Evolutionary conservation across 108 stramenopile genomes (phyloP).

Genomic region (Cyclotella kingstonii): DNA sequence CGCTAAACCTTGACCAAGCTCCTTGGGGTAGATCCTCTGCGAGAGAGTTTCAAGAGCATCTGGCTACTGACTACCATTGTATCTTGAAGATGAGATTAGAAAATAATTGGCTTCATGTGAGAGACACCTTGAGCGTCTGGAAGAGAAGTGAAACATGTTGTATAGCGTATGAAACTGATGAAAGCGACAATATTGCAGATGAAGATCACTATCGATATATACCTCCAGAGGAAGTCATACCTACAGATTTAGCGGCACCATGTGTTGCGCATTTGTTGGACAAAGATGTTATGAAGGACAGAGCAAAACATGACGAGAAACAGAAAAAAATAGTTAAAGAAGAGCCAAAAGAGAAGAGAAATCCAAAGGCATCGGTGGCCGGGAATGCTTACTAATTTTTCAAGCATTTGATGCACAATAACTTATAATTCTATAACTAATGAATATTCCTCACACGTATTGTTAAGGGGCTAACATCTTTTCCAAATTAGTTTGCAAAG

Average conservation of each 20-base stretch:
- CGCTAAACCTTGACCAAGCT: slow-evolving; percentile 69
- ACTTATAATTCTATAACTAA: neutral
- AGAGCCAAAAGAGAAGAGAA: neutral
- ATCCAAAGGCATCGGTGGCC: neutral
- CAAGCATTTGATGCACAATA: neutral
- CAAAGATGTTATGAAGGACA: neutral
- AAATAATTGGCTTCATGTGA: slow-evolving; percentile 81
- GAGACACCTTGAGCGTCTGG: slow-evolving; percentile 82
- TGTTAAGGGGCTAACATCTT: slow-evolving; percentile 15
- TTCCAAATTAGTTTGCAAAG: slow-evolving; percentile 17
- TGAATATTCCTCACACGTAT: neutral
- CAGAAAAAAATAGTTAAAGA: neutral
- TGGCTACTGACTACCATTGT: slow-evolving; percentile 83
- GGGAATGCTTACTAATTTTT: slow-evolving; percentile 28
- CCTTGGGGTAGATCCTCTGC: slow-evolving; percentile 86
- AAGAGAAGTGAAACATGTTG: slow-evolving; percentile 70
- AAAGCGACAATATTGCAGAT: slow-evolving; percentile 53
- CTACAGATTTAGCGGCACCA: slow-evolving; percentile 55
- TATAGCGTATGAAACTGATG: slow-evolving; percentile 68
- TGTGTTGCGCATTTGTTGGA: slow-evolving; percentile 46
- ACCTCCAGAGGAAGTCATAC: slow-evolving; percentile 71
- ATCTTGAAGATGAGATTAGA: slow-evolving; percentile 62
- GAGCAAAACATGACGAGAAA: neutral
- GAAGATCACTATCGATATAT: slow-evolving; percentile 76
- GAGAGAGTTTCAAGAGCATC: slow-evolving; percentile 70